phyloP scores from a whole-genome alignment of 176 grass and related monocot species.

The Juncus effusus region DNA sequence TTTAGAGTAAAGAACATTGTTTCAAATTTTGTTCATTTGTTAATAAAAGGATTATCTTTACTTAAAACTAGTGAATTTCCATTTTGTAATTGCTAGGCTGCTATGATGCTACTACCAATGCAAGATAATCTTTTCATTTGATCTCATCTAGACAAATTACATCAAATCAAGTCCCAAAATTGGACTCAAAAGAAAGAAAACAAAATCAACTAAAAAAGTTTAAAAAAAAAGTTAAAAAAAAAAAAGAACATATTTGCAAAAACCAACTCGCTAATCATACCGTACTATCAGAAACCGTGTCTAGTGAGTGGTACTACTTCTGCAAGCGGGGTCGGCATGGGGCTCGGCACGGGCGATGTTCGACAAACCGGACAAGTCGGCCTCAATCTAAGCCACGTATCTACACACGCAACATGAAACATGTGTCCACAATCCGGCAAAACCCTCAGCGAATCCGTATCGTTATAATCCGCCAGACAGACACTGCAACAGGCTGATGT shows the following conservation, averaged over 20 bases:
- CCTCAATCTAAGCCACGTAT: conserved; percentile 71
- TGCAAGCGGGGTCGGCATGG: conserved; percentile 67
- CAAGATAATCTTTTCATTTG: background rate
- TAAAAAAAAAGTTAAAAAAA: conserved; percentile 2
- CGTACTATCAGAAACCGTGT: conserved; percentile 19
- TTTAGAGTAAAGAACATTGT: no score
- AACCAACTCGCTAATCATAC: background rate
- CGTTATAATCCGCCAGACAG: conserved; percentile 73
- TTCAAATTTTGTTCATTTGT: no score
- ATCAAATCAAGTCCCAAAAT: background rate
- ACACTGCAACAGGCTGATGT: conserved; percentile 75
- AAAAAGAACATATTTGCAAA: conserved; percentile 15
- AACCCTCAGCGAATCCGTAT: conserved; percentile 67
- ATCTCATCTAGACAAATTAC: conserved; percentile 13
- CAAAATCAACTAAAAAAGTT: background rate
- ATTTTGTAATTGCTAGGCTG: no score
- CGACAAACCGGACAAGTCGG: conserved; percentile 92
- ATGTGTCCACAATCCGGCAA: conserved; percentile 81
- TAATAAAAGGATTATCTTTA: no score
- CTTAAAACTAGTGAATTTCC: no score
- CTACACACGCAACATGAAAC: conserved; percentile 77
- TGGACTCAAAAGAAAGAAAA: background rate
- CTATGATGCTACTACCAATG: background rate
- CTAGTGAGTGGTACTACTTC: conserved; percentile 52
- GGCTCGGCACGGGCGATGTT: conserved; percentile 74